Evolutionary conservation across 192 early-diverging fungal species (phyloP), one percentile per base, ranked within the genome.

Genomic region (Coemansia sp.): DNA sequence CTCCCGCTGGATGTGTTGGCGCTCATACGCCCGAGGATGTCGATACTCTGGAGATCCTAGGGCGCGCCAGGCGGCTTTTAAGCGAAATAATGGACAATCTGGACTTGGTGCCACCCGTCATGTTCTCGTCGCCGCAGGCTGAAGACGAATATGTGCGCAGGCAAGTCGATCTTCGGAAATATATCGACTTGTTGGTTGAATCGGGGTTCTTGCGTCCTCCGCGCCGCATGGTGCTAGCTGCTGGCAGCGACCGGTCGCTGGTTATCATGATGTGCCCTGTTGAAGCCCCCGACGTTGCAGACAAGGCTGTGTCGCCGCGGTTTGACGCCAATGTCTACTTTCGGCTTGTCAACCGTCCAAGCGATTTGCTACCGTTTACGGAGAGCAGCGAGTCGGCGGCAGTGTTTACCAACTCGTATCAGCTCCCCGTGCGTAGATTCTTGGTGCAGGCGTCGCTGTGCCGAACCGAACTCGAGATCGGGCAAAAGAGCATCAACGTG

Each of bases 401-500:
- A 12, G 62, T 64, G 46, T 62, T 78, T 74, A 43, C 55, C 33
- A 63, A 44, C 50, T 74, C 67, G 31, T 71, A 83, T 34, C 82
- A 75, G 66, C 67, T 86, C 27, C 96, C 97, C 12, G 86, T 96
- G 29, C 91, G 97, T 2, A 94, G 98, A 77, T 87, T 99, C 34
- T 87, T 99, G 77, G 85, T 99, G 1, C 90, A 95, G 46, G 90
- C 92, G 10, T 89, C 92, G 5, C 85, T 98, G 24, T 93, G 90
- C 67, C 85, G 91, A 29, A 92, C 95, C 6, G 85, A 93, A 44
- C 94, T 99, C 87, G 95, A 96, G 44, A 79, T 99, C 2, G 95
- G 95, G 22, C 97, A 99, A 74, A 94, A 94, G 73, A 93, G 96
- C 79, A 97, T 97, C 83, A 98, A 98, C 64, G 97, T 99, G 81